These are phyloP conservation scores for Citrullus colocynthis DNA, from an alignment of 306 rosid genomes.

Conservation along the genomic window DNA sequence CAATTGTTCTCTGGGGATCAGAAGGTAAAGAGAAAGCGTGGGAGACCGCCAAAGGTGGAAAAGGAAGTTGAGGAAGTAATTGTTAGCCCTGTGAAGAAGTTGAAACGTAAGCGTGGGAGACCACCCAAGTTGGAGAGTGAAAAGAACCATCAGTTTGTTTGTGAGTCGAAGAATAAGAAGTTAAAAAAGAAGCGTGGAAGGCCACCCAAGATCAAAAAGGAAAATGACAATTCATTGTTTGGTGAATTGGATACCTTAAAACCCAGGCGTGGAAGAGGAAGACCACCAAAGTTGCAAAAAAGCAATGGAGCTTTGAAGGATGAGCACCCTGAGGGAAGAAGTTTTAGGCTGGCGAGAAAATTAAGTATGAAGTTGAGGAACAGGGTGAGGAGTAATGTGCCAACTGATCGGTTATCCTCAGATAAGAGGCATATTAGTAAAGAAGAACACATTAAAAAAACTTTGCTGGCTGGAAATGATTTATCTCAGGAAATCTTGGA, in stretches of 20 bases:
- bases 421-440: slow-evolving; percentile 19
- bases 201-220: slow-evolving; percentile 14
- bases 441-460: slow-evolving; percentile 9
- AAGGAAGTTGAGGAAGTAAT: slow-evolving; percentile 2
- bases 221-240: slow-evolving; percentile 5
- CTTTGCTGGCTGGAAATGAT: slow-evolving; percentile 19
- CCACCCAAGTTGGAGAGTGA: slow-evolving; percentile 6
- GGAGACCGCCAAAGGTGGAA: slow-evolving; percentile 20
- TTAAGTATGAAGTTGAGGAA: slow-evolving; percentile 12
- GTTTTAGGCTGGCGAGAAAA: slow-evolving; percentile 6
- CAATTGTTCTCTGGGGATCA: not conserved
- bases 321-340: slow-evolving; percentile 20
- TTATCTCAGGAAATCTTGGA: slow-evolving; percentile 15
- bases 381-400: slow-evolving; percentile 13
- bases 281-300: slow-evolving; percentile 14
- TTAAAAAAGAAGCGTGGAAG: slow-evolving; percentile 16
- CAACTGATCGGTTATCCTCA: slow-evolving; percentile 9
- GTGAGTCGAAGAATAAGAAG: not conserved
- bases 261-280: slow-evolving; percentile 44
- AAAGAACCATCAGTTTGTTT: not conserved
- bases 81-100: not conserved
- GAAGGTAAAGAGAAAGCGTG: slow-evolving; percentile 15
- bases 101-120: slow-evolving; percentile 16
- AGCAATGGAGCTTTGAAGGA: slow-evolving; percentile 13
- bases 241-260: slow-evolving; percentile 10